Base-by-base conservation (phyloP, 2,329 filamentous ascomycete genomes). In the Fusarium dimerum region DNA sequence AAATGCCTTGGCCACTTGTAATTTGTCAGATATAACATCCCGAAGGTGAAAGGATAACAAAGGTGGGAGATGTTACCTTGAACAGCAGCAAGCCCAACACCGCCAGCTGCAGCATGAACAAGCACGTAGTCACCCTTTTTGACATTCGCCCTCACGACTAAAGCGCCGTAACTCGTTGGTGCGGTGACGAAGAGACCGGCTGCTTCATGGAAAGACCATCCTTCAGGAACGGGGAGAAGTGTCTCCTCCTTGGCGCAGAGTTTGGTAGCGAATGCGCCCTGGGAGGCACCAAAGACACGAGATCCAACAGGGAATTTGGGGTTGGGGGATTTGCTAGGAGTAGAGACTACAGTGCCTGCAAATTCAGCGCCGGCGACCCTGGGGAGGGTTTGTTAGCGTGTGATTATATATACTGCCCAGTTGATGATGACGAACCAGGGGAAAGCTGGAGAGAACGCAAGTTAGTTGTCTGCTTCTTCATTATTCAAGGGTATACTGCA, bases 161-260 rank as follows among this genome's bases (percentile, higher is more conserved):
- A 76, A 1, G 86, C 92, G 3, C 86, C 90, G 68, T 96, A 97
- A 62, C 86, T 89, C 1, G 94, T 97, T 0, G 93, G 92, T 47
- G 89, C 92, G 0, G 94, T 97, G 34, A 97, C 88, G 70, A 96
- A 96, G 42, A 97, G 73, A 0, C 93, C 93, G 0, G 92, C 91
- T 0, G 92, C 91, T 64, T 96, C 90, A 49, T 84, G 81, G 73
- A 89, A 93, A 45, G 83, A 86, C 93, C 92, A 97, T 5, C 88
- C 89, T 11, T 80, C 70, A 0, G 93, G 93, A 2, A 97, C 82
- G 3, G 88, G 86, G 51, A 89, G 82, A 39, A 97, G 76, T 1
- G 80, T 71, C 5, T 78, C 71, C 72, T 96, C 92, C 1, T 72
- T 71, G 0, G 86, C 87, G 41, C 83, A 80, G 41, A 93, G 79